Evolutionary conservation across 495 filamentous ascomycete species (phyloP), one percentile per base, ranked within the genome.

Genomic region (Sphaerosporella brunnea): DNA sequence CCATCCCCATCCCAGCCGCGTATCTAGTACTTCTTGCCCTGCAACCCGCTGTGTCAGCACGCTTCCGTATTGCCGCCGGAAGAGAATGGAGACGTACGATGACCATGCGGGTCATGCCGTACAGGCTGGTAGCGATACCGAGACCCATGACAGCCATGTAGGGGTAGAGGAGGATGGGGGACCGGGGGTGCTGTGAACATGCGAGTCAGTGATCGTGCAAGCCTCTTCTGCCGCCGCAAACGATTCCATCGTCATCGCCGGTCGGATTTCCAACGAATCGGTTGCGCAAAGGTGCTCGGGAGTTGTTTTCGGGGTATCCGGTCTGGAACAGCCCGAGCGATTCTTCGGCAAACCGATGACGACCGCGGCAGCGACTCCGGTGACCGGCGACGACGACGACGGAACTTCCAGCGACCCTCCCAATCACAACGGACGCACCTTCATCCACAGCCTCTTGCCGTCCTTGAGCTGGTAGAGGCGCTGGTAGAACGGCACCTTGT

Each of bases 401-500:
- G 35, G 15, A 9, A 37, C 16, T 4, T 4, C 8, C 35, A 18
- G 35, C 8, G 18, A 4, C 35, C 8, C 7, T 4, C 18, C 16
- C 7, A 9, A 9, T n/a, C n/a, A n/a, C n/a, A n/a, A n/a, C n/a
- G 35, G 64, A 23, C 75, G 61, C 50, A 81, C 56, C 69, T 84
- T 62, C 63, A 65, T 41, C 70, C 74, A 63, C 69, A 79, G 62
- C 65, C 79, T 45, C 59, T 78, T 61, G 59, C 77, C 55, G 65
- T 73, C 63, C 56, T 74, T 28, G 49, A 67, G 49, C 53, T 83
- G 63, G 64, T 74, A 62, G 26, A 76, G 48, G 46, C 73, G 68
- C 67, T 84, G 79, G 67, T 79, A 82, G 56, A 71, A 65, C 28
- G 72, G 74, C 49, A 84, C 80, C 54, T 73, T 70, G 69, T 84